Base-by-base conservation (phyloP, 2,329 filamentous ascomycete species). In the Botrytis squamosa region DNA sequence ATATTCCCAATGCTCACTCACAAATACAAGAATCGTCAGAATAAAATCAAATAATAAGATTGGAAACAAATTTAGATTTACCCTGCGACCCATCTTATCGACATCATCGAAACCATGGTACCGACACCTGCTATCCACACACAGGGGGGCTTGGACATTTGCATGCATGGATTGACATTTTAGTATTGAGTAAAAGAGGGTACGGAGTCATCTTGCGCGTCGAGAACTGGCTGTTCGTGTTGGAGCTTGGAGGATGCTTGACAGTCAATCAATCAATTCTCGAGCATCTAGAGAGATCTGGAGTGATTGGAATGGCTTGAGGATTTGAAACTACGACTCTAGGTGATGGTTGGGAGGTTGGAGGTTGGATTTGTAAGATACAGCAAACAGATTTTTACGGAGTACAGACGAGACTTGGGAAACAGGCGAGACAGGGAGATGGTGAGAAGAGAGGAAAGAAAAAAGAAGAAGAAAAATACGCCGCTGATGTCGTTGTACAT, bases 91-190 rank as follows among this genome's bases (percentile, higher is more conserved):
- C 60, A 42, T 40, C 60, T 63, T 42, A 42, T 63, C 60, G 38
- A 63, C 60, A 63, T 63, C 60, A 63, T 63, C 36, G 60, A 42
- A 63, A 63, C 60, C 60, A 42, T 63, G 60, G 38, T 40, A 42
- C 60, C 49, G n/a, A 52, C 46, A n/a, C 49, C 22, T n/a, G 6
- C 49, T n/a, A n/a, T n/a, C 22, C 49, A 52, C 49, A 63, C 25
- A 63, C 60, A 25, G 22, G 22, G 36, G 60, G 60, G 36, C 60
- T 63, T 62, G 33, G 59, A 25, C 59, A 22, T 3, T 46, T 46
- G 0, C 20, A n/a, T 63, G 36, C 59, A 62, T 62, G 36, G 59
- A 38, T 62, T 25, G 22, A 14, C 33, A 40, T 25, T 40, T 38
- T 55, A 55, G 52, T 29, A 2, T 40, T 38, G 18, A 55, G 52